Evolutionary conservation across 2,329 filamentous ascomycete species (phyloP), one percentile per base, ranked within the genome.

Genomic region (Phialophora chinensis): DNA sequence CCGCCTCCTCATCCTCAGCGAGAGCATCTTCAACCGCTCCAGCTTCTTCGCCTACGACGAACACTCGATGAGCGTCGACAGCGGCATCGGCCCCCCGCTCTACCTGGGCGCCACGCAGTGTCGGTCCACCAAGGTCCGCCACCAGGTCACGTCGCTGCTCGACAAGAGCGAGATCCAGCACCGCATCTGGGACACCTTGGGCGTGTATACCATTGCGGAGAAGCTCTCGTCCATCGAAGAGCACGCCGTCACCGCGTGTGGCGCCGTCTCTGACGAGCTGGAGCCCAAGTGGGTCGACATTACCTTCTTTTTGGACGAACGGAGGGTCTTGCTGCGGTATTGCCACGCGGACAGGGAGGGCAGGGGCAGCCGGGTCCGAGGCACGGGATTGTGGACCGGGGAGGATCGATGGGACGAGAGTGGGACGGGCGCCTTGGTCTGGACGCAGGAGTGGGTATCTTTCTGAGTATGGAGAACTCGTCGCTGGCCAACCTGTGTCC

Each of bases 261-360:
- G 66, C 2, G 62, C 62, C 17, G 63, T 69, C 8, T 5, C 55
- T 17, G 62, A 59, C 2, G 60, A 66, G 20, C 50, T 71, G 27
- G 62, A 73, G 53, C 69, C 70, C 35, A 69, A 69, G 55, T 73
- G 71, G 67, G 67, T 73, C 12, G 71, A 73, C 44, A 68, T 72
- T 20, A 73, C 71, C 2, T 70, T 69, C 49, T 70, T 73, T 20
- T 17, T 73, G 54, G 71, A 73, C 29, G 67, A 69, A 52, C 56
- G 71, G 17, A 63, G 44, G 50, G 42, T 71, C 1, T 52, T 73
- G 63, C 52, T 73, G 49, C 62, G 71, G 42, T 71, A 72, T 66
- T 73, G 71, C 47, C 67, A 66, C 8, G 53, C 66, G 17, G 68
- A 70, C 31, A 57, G 47, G 27, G 68, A 70, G n/a, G 68, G 68